phyloP scores from a whole-genome alignment of 2,329 filamentous ascomycete genomes.

The Beauveria sp. region DNA sequence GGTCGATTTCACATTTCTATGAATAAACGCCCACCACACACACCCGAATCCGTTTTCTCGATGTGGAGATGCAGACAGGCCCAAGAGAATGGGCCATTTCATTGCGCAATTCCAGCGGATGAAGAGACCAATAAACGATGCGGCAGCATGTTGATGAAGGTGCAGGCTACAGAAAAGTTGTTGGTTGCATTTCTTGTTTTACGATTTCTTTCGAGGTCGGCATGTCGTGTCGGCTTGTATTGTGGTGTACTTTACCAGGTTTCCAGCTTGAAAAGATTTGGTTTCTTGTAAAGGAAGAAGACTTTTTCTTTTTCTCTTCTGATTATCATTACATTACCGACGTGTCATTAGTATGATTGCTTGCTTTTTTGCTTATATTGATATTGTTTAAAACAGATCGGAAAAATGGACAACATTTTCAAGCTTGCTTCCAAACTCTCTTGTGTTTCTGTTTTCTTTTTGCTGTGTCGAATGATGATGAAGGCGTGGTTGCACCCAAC shows the following conservation, averaged over 20 bases:
- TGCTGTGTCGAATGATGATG: background rate
- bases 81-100: background rate
- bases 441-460: too few relatives aligned
- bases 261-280: background rate
- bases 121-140: background rate
- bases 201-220: background rate
- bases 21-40: conserved; percentile 6
- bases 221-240: background rate
- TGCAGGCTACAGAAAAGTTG: background rate
- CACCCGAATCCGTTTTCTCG: background rate
- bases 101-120: background rate
- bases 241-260: background rate
- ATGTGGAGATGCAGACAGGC: background rate
- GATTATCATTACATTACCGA: background rate
- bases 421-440: background rate
- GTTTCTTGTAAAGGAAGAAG: background rate
- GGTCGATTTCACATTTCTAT: background rate
- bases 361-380: background rate
- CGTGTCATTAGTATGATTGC: background rate
- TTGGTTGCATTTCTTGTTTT: background rate
- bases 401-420: background rate
- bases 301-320: background rate
- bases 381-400: conserved; percentile 8
- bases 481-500: background rate
- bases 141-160: background rate